Base-by-base conservation (phyloP, 108 stramenopile species). In the Cylindrotheca closterium region DNA sequence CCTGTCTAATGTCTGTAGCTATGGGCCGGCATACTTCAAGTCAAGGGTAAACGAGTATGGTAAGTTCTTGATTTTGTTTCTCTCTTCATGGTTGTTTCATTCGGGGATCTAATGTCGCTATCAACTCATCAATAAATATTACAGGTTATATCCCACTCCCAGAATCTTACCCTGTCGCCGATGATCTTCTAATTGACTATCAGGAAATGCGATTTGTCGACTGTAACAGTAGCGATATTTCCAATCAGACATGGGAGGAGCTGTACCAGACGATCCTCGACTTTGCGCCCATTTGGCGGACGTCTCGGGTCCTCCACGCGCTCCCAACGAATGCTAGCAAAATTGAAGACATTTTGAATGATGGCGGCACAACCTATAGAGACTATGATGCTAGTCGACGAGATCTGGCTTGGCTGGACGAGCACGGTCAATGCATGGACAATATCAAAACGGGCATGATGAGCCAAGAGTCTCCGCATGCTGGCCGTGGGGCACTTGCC, bases 401-500 rank as follows among this genome's bases (percentile, higher is more conserved):
- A 27, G 69, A 70, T 15, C 30, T 77, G 26, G 15, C 81, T 26
- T 89, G 88, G 88, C 60, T 89, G 51, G 69, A 83, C 25, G 70
- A 68, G 37, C 70, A 83, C 70, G 88, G 56, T 71, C 86, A 51
- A 26, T 89, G 88, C 56, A 73, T 79, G 60, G 91, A 92, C 60
- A 81, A 87, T 57, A 73, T 92, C 30, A 61, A 55, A 47, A 47
- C 47, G 8, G 10, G 7, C 15, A 15, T 7, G 7, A 7, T 15
- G 15, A 52, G 51, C 4, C 78, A 78, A 30, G 80, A 67, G 12
- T 78, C 84, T 62, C 69, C 72, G 47, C 74, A 83, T 60, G 90
- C 90, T 10, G 90, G 87, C 8, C 71, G 87, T 51, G 90, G 86
- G n/a, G 90, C 90, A 2, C 86, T 93, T 79, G 88, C 88, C 22